A percentile compares a stretch with the other conserved stretches of the same genome.
Conservation (phyloP, 306 rosid species). For the Boehmeria nivea region DNA sequence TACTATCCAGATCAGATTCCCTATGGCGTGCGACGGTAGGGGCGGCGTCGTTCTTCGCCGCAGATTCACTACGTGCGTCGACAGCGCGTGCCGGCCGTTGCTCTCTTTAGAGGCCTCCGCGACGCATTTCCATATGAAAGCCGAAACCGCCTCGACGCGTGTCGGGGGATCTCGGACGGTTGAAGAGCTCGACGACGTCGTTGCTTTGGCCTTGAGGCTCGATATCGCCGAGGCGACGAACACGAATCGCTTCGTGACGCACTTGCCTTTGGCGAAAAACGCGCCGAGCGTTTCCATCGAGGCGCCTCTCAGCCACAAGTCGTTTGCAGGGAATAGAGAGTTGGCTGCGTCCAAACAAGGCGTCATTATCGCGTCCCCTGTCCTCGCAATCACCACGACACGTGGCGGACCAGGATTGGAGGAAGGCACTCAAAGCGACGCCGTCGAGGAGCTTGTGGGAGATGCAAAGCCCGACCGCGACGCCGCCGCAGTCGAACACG, state of each 20-base stretch:
- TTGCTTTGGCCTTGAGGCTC: slow-evolving; percentile 6
- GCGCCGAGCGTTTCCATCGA: slow-evolving; percentile 20
- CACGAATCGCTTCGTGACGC: slow-evolving; percentile 35
- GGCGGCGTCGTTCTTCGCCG: slow-evolving; percentile 14
- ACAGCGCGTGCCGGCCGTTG: slow-evolving; percentile 14
- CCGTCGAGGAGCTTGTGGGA: slow-evolving; percentile 40
- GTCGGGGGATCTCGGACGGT: slow-evolving; percentile 7
- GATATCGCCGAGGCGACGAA: slow-evolving; percentile 27
- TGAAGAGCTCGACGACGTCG: not conserved
- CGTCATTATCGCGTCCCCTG: not conserved
- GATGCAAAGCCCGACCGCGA: slow-evolving; percentile 30
- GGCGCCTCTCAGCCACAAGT: slow-evolving; percentile 25
- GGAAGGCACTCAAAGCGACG: slow-evolving; percentile 25
- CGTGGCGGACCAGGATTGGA: slow-evolving; percentile 30
- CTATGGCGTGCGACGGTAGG: slow-evolving; percentile 6
- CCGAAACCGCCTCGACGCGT: slow-evolving; percentile 32
- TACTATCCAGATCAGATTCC: slow-evolving; percentile 32
- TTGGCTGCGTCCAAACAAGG: slow-evolving; percentile 6
- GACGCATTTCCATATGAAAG: slow-evolving; percentile 33
- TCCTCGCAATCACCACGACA: not conserved
- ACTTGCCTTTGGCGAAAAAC: slow-evolving; percentile 17
- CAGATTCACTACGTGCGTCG: slow-evolving; percentile 31
- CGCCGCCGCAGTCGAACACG: slow-evolving; percentile 34
- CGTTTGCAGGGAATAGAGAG: slow-evolving; percentile 17
- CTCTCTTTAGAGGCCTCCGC: slow-evolving; percentile 24